Percentiles rank a stretch among this genome's conserved stretches.
Evolutionary conservation across 2,329 filamentous ascomycete genomes (phyloP).

Genomic region (Verticillium nubilum): DNA sequence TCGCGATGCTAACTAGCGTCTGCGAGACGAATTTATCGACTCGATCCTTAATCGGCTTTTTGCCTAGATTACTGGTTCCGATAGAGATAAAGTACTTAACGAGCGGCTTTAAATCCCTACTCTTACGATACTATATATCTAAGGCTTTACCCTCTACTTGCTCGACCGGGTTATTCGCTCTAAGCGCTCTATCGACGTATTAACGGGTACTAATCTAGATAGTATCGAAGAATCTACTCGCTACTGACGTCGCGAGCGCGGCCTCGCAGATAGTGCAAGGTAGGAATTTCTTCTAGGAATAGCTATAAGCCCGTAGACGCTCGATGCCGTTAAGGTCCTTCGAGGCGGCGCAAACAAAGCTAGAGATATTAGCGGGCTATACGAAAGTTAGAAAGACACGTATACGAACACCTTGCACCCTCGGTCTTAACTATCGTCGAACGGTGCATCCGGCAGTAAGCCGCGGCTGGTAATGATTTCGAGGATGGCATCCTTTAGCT

Average conservation of each 20-base stretch:
- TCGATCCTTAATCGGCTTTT: neutral
- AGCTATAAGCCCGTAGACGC: neutral
- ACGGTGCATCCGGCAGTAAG: neutral
- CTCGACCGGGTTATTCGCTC: neutral
- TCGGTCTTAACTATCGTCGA: neutral
- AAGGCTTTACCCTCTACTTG: neutral
- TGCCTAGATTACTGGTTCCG: neutral
- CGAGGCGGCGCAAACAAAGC: neutral
- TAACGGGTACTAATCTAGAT: neutral
- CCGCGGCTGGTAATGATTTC: neutral
- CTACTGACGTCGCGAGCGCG: constrained; percentile 13
- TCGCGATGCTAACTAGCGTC: constrained; percentile 21
- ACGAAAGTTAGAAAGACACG: neutral
- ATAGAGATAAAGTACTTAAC: neutral
- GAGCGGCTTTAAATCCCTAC: neutral
- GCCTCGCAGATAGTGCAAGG: constrained; percentile 19
- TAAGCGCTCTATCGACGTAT: neutral
- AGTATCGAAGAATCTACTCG: constrained; percentile 7
- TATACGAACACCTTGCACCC: neutral
- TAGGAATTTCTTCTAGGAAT: neutral
- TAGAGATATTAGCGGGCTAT: neutral
- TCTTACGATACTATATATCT: neutral
- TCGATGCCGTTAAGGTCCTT: neutral
- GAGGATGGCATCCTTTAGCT: neutral
- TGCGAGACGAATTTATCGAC: neutral